These are phyloP conservation scores for Sporothrix phasma DNA, from an alignment of 2,329 filamentous ascomycete species.

Conservation along the genomic window DNA sequence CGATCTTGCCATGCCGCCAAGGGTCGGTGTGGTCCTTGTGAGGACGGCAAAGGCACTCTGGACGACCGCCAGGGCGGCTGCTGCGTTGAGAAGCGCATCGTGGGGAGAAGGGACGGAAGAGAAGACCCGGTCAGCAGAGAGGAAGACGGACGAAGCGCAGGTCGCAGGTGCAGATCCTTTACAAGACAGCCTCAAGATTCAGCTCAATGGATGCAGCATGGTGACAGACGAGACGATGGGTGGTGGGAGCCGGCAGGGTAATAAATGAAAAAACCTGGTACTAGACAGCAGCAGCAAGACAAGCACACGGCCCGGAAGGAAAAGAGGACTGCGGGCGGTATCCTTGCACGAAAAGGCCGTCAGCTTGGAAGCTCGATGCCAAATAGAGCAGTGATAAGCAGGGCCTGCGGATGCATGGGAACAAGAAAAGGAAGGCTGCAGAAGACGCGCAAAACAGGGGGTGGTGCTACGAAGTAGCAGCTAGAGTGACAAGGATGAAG, in stretches of 20 bases:
- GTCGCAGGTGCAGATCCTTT: background rate
- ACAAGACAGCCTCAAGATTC: background rate
- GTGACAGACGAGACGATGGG: background rate
- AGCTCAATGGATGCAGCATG: constrained; percentile 1
- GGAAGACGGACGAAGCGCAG: background rate
- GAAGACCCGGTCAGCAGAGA: background rate
- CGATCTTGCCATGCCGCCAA: constrained; percentile 26
- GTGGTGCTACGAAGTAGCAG: too few species aligned
- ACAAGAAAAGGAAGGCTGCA: too few species aligned
- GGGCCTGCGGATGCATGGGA: background rate
- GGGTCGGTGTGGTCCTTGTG: background rate
- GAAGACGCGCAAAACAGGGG: too few species aligned
- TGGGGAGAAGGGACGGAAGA: background rate
- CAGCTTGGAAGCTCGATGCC: background rate
- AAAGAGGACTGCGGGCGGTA: background rate
- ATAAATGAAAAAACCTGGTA: background rate
- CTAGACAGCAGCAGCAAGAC: background rate
- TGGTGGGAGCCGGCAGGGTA: too few species aligned
- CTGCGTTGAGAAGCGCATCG: constrained; percentile 15
- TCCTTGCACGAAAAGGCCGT: background rate
- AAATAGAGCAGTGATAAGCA: constrained; percentile 6
- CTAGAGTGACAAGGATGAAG: too few species aligned
- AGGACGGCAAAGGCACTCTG: constrained; percentile 1
- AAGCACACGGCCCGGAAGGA: background rate
- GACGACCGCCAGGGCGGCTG: constrained; percentile 13